Base-by-base conservation (phyloP, 176 grass and related monocot species). In the Melocanna baccifera region DNA sequence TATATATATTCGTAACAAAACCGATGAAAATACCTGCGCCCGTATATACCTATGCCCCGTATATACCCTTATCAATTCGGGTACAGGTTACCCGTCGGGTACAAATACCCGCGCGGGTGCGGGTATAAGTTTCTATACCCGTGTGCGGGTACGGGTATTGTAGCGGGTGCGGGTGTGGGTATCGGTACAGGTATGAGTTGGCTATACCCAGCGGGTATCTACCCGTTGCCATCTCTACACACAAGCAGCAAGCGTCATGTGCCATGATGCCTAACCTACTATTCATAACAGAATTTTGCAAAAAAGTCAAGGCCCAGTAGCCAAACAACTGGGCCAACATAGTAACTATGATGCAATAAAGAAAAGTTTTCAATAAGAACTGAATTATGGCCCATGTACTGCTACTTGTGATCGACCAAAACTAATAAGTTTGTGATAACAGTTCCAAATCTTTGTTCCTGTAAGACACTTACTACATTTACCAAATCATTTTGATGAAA, bases 371-470 rank as follows among this genome's bases (percentile, higher is more conserved):
- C 20, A 69, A n/a, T 57, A 57, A 16, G 23, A 58, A 76, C 16
- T 64, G 76, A 16, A 43, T 0, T 34, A 52, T 25, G 34, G 40
- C 22, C 62, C 78, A 67, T 11, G 16, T n/a, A 37, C 25, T 9
- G 19, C 41, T 63, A 73, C 20, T 73, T 32, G 8, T 46, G 30
- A 64, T 50, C 45, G 51, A 64, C 13, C 2, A 29, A 66, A 61
- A 30, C 67, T 8, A 47, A 59, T 11, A 15, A 29, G 30, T 19
- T 5, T 41, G 23, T 50, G 57, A 41, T 25, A 69, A 13, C 48
- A 56, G 48, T 75, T 25, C 39, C 62, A 69, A 69, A 23, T 22
- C 47, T 85, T 56, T 68, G 66, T 77, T 34, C 59, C 37, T n/a
- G 11, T 28, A 67, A 20, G 20, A 52, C 75, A 45, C 22, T 55